Conservation (phyloP, 495 filamentous ascomycete species). For the Gamarada debralockiae region DNA sequence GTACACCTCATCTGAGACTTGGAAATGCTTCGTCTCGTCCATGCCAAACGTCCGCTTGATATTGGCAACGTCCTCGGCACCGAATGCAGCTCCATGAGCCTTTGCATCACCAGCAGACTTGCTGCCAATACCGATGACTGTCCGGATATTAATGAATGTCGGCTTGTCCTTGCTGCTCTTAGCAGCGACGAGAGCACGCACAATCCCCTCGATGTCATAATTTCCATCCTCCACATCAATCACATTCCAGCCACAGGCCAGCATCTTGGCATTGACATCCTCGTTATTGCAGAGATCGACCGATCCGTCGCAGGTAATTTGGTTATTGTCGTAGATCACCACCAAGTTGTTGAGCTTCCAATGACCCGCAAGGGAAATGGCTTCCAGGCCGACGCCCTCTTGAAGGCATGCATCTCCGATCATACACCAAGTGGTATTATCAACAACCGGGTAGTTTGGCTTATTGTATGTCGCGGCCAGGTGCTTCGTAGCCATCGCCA, state of each 20-base stretch:
- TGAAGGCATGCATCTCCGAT: conserved; percentile 56
- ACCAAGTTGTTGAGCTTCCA: conserved; percentile 51
- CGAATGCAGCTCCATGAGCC: conserved; percentile 51
- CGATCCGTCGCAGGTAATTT: conserved; percentile 55
- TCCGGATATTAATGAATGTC: conserved; percentile 56
- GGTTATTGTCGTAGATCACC: conserved; percentile 58
- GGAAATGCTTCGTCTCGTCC: conserved; percentile 40
- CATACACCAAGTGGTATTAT: conserved; percentile 52
- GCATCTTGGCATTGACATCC: conserved; percentile 57
- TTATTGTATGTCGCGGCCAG: conserved; percentile 50
- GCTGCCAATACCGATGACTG: conserved; percentile 52
- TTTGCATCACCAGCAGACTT: conserved; percentile 42
- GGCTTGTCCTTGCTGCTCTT: conserved; percentile 44
- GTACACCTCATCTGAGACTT: conserved; percentile 40
- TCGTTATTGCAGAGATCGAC: conserved; percentile 53
- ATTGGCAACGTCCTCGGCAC: conserved; percentile 35
- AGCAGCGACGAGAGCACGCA: conserved; percentile 42
- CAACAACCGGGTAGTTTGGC: conserved; percentile 43
- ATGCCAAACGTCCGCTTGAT: conserved; percentile 45
- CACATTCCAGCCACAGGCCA: conserved; percentile 53
- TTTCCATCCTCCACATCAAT: conserved; percentile 51
- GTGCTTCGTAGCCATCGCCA: conserved; percentile 57
- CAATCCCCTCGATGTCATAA: conserved; percentile 48
- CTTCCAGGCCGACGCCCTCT: conserved; percentile 57
- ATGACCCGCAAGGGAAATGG: conserved; percentile 50